Conservation (phyloP, 331 rosid genomes). For the Prunus yedoensis region DNA sequence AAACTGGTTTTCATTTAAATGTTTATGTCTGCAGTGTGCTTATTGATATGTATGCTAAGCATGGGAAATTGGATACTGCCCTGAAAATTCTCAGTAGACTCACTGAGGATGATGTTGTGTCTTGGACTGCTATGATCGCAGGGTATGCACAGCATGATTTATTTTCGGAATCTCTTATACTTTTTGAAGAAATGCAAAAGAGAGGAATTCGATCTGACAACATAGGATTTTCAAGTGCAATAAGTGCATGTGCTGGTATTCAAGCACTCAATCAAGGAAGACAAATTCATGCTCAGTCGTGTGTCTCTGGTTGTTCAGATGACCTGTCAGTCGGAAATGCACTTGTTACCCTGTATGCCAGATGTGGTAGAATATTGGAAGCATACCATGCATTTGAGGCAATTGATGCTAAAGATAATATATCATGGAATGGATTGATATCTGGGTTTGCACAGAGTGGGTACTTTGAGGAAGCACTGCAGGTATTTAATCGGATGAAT, state of each 20-base stretch:
- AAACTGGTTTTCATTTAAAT: slow-evolving; percentile 81
- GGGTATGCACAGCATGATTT: slow-evolving; percentile 75
- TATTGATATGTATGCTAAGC: slow-evolving; percentile 87
- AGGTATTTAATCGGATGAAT: slow-evolving; percentile 59
- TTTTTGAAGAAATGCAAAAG: slow-evolving; percentile 70
- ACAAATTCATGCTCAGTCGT: slow-evolving; percentile 82
- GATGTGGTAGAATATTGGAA: slow-evolving; percentile 66
- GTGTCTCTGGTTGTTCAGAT: slow-evolving; percentile 62
- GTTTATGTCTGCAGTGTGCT: slow-evolving; percentile 82
- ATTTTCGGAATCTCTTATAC: slow-evolving; percentile 63
- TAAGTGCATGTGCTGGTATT: slow-evolving; percentile 82
- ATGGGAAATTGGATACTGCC: slow-evolving; percentile 65
- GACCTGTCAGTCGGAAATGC: slow-evolving; percentile 83
- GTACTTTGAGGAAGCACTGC: slow-evolving; percentile 72
- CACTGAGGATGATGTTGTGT: slow-evolving; percentile 63
- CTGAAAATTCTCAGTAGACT: slow-evolving; percentile 56
- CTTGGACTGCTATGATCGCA: slow-evolving; percentile 96
- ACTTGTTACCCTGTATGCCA: slow-evolving; percentile 80
- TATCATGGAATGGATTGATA: slow-evolving; percentile 81
- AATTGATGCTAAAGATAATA: slow-evolving; percentile 55
- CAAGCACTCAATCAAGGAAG: slow-evolving; percentile 74
- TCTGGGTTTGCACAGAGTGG: slow-evolving; percentile 92
- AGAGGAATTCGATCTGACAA: slow-evolving; percentile 69
- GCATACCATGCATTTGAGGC: slow-evolving; percentile 65
- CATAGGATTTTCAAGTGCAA: slow-evolving; percentile 84